Conservation (phyloP, 139 green algal genomes). For the Trebouxia sp. region DNA sequence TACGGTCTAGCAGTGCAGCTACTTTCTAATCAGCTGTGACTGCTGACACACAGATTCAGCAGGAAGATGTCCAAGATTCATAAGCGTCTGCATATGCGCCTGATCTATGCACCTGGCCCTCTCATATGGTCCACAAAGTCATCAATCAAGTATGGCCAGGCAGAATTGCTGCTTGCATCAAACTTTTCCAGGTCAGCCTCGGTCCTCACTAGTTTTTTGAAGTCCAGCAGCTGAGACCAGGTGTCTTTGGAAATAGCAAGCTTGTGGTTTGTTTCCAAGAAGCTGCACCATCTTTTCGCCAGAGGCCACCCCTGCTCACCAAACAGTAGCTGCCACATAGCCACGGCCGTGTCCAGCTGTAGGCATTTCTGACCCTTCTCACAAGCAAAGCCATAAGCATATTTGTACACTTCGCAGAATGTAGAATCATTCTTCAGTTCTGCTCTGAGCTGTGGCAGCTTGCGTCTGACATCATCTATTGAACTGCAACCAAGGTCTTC, state of each 20-base stretch:
- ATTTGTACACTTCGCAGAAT: constrained; percentile 83
- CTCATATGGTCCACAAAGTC: constrained; percentile 63
- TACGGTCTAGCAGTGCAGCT: too few species aligned
- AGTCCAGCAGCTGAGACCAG: constrained; percentile 85
- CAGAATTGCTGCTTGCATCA: constrained; percentile 64
- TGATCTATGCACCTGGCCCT: too few species aligned
- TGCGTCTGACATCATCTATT: constrained; percentile 68
- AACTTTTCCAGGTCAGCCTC: constrained; percentile 79
- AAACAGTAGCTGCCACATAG: constrained; percentile 92
- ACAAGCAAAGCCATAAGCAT: constrained; percentile 77
- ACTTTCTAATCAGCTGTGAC: too few species aligned
- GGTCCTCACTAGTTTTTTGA: constrained; percentile 48
- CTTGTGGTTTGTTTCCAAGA: constrained; percentile 80
- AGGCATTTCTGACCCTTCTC: constrained; percentile 96
- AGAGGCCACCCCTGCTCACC: constrained; percentile 53
- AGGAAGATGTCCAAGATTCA: not conserved
- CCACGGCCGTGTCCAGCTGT: constrained; percentile 88
- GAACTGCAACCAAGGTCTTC: constrained; percentile 62
- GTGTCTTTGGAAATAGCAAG: constrained; percentile 83
- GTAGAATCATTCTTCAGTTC: constrained; percentile 62
- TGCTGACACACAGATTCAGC: not conserved
- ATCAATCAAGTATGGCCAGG: constrained; percentile 89
- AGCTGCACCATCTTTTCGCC: constrained; percentile 80
- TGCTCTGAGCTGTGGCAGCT: constrained; percentile 66
- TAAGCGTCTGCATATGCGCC: too few species aligned